Evolutionary conservation across 305 asterid species (phyloP).

Genomic region (Lippia alba): DNA sequence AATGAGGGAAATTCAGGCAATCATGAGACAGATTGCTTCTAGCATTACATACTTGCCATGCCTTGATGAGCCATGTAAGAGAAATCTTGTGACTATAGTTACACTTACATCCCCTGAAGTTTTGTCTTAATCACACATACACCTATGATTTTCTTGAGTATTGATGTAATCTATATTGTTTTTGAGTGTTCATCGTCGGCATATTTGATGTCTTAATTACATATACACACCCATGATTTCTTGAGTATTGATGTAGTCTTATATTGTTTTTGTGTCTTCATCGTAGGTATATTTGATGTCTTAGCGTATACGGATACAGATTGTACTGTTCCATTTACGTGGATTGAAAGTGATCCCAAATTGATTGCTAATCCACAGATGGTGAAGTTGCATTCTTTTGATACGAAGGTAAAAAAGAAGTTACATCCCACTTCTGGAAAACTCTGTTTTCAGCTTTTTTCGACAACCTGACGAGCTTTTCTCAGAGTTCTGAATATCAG

Average conservation of each 20-base stretch:
- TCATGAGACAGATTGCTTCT: constrained; percentile 93
- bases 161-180: no score
- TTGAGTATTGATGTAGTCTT: not conserved
- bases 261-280: not conserved
- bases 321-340: constrained; percentile 82
- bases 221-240: not conserved
- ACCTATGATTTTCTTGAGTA: no score
- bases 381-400: constrained; percentile 91
- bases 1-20: constrained; percentile 95
- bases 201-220: constrained; percentile 69
- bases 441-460: no score
- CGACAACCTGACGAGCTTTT: no score
- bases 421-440: constrained; percentile 3
- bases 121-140: no score
- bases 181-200: constrained; percentile 45
- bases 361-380: constrained; percentile 86
- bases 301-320: constrained; percentile 86
- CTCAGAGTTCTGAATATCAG: not conserved
- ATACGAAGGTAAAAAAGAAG: constrained; percentile 67
- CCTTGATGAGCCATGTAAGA: constrained; percentile 88
- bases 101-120: not conserved
- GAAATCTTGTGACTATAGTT: not conserved
- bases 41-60: constrained; percentile 96
- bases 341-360: constrained; percentile 97
- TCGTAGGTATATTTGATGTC: constrained; percentile 81